Conservation (phyloP, 2,329 filamentous ascomycete species). For the Penicillium rolfsii region DNA sequence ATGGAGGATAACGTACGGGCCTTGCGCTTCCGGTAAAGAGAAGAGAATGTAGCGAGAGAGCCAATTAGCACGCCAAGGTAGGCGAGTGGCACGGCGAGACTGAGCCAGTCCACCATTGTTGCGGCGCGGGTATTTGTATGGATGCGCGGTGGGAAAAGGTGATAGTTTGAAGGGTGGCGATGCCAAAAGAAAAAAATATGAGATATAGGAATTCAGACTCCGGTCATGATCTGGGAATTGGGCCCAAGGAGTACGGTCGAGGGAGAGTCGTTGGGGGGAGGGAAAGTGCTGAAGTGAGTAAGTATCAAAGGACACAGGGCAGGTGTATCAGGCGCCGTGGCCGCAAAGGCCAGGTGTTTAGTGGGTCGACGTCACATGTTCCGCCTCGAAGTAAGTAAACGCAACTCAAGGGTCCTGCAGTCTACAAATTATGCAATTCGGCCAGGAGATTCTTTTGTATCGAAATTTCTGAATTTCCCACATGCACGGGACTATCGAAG, state of each 20-base stretch:
- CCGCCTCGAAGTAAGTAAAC: conserved; percentile 11
- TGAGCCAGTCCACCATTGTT: conserved; percentile 71
- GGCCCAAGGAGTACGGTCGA: not conserved
- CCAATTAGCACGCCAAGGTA: conserved; percentile 87
- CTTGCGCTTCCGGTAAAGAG: conserved; percentile 90
- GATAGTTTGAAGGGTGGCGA: not conserved
- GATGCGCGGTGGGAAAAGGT: conserved; percentile 8
- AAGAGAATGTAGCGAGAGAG: conserved; percentile 88
- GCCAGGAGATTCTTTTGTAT: not conserved
- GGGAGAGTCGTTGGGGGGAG: not conserved
- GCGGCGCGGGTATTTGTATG: conserved; percentile 29
- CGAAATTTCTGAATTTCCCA: not conserved
- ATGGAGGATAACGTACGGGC: conserved; percentile 60
- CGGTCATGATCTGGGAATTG: conserved; percentile 16
- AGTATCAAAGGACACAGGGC: conserved; percentile 18
- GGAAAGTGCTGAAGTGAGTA: conserved; percentile 10
- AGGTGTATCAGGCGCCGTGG: conserved; percentile 7
- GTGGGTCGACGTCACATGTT: conserved; percentile 34
- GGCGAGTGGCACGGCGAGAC: conserved; percentile 82
- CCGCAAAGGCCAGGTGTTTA: conserved; percentile 35
- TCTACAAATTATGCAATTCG: not conserved
- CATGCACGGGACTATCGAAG: not conserved
- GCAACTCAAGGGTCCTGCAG: not conserved
- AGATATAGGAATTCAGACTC: conserved; percentile 7
- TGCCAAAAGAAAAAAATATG: not conserved